These are phyloP conservation scores for Eucalyptus curtisii DNA, from an alignment of 345 rosid genomes.

Conservation along the genomic window DNA sequence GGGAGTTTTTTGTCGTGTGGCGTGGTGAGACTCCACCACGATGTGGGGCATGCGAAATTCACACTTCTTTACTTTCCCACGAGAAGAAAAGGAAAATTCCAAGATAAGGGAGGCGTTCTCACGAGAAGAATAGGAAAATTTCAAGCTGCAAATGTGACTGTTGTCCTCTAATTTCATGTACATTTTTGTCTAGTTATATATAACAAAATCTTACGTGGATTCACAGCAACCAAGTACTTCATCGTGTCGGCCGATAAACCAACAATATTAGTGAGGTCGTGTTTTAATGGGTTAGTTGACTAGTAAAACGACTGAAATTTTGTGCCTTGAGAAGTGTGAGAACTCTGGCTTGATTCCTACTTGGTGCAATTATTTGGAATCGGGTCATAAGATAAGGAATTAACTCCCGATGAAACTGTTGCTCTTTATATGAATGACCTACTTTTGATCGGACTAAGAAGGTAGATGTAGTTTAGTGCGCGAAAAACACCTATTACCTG, in stretches of 20 bases:
- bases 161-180: neutral
- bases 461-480: neutral
- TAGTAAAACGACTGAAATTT: neutral
- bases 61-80: neutral
- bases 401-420: neutral
- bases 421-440: neutral
- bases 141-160: neutral
- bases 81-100: neutral
- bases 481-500: neutral
- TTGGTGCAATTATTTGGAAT: neutral
- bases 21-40: neutral
- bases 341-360: neutral
- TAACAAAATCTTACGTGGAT: neutral
- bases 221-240: neutral
- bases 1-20: neutral
- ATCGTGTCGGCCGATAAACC: neutral
- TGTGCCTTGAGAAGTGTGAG: fast-evolving
- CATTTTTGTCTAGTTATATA: neutral
- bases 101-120: neutral
- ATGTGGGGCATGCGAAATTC: neutral
- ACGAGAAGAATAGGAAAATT: neutral
- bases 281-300: neutral
- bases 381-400: neutral
- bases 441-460: neutral
- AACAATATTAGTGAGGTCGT: neutral